phyloP scores from a whole-genome alignment of 352 stramenopile species.

The Phytopythium oedochilum region DNA sequence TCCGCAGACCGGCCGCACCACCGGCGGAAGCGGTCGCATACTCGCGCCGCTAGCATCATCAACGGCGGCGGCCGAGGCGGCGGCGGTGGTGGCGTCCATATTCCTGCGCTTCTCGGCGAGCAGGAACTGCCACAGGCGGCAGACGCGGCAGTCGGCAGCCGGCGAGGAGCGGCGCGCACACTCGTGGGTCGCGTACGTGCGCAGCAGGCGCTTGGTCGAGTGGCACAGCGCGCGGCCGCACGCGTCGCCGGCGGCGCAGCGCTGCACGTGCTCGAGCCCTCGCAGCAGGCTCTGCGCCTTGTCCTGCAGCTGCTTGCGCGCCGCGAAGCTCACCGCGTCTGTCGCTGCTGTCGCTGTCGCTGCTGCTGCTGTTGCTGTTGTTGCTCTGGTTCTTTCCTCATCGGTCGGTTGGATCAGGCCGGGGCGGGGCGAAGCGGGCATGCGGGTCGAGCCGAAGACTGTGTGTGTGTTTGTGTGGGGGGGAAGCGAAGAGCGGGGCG shows the following conservation, averaged over 20 bases:
- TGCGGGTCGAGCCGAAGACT: conserved; percentile 1
- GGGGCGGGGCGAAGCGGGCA: conserved; percentile 4
- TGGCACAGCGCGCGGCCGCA: conserved; percentile 71
- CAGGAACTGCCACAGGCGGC: conserved; percentile 70
- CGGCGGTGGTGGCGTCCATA: neutral
- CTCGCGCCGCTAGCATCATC: no score
- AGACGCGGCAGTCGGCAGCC: conserved; percentile 55
- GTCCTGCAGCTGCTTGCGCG: conserved; percentile 55
- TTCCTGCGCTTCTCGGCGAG: conserved; percentile 15
- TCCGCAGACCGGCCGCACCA: neutral
- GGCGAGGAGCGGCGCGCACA: conserved; percentile 19
- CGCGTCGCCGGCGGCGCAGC: conserved; percentile 40
- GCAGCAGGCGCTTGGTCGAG: conserved; percentile 60
- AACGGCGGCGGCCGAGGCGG: neutral
- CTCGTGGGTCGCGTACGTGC: conserved; percentile 57
- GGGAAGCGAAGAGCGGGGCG: neutral
- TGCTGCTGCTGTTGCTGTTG: neutral
- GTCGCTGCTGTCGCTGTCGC: neutral
- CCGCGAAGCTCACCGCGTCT: conserved; percentile 14
- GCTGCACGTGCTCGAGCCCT: conserved; percentile 58
- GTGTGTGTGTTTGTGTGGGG: no score
- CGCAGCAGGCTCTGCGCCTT: conserved; percentile 62
- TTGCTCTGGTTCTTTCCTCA: conserved; percentile 2
- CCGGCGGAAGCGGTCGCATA: neutral
- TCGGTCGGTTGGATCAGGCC: neutral